Evolutionary conservation across 1,139 yeast genomes (phyloP), one percentile per base, ranked within the genome.

Genomic region (Debaryomyces fabryi): DNA sequence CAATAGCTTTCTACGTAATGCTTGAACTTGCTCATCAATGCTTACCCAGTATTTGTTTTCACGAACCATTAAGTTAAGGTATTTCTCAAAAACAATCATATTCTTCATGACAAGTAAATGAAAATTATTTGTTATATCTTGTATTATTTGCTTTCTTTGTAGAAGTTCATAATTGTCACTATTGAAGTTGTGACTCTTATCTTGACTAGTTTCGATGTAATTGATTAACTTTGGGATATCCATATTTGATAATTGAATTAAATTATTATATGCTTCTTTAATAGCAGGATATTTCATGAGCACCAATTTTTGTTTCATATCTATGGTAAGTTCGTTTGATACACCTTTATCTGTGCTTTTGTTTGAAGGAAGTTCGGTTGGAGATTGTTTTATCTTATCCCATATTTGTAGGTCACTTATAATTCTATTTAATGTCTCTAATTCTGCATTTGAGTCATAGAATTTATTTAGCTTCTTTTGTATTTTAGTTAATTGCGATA

Each of bases 41-140:
- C 55, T 52, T 8, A 62, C 35, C 74, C 74, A 68, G 44, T 61
- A 66, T 23, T 55, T 51, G 45, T 68, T 66, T 49, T 69, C 68
- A 20, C 50, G 46, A n/a, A 58, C 39, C 23, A 64, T 49, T 37
- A 62, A 36, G 5, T 52, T 52, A 3, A 63, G 52, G 48, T 64
- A 69, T 49, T 59, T 60, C 47, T 71, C 74, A 13, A 60, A 55
- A 7, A 71, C 60, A 16, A 66, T 49, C 62, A 71, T 61, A 43
- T 60, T 67, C 49, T 71, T 70, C 10, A 66, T 52, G 15, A 64
- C 59, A 27, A 69, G 49, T 29, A 52, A 42, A 39, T 67, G 68
- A 45, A 62, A 62, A 16, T 52, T 46, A 7, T 50, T 46, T 2
- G 65, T 48, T 6, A 68, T 27, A 16, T 53, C 52, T 20, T 53